Conservation (phyloP, 345 rosid species). For the Excoecaria cochinchinensis region DNA sequence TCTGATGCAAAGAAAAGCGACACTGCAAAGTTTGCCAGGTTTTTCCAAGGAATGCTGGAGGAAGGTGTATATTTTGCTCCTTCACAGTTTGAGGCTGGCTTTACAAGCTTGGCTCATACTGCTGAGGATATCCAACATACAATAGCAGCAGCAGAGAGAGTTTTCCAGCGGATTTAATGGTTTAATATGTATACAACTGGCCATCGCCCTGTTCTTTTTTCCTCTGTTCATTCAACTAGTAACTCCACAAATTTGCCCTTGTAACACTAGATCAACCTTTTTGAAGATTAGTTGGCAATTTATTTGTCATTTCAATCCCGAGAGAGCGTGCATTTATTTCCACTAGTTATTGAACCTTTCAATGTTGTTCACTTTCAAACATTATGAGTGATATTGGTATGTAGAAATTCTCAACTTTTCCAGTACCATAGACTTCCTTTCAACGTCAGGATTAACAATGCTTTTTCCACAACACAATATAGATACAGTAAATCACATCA, state of each 20-base stretch:
- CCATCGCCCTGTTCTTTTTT: too few relatives aligned
- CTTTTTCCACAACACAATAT: background rate
- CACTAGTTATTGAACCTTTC: background rate
- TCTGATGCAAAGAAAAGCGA: slow-evolving; percentile 85
- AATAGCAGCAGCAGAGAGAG: slow-evolving; percentile 76
- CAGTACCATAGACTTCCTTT: too few relatives aligned
- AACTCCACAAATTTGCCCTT: background rate
- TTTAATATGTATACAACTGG: background rate
- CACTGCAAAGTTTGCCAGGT: slow-evolving; percentile 66
- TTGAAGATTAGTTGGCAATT: slow-evolving; percentile 11
- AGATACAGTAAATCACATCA: background rate
- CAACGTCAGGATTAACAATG: background rate
- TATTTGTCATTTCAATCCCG: background rate
- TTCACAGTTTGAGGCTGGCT: slow-evolving; percentile 96
- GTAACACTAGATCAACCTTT: slow-evolving; percentile 10
- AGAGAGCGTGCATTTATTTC: slow-evolving; percentile 12
- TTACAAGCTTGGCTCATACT: slow-evolving; percentile 89
- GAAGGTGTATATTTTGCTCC: slow-evolving; percentile 98
- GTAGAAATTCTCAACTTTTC: background rate
- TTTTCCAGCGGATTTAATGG: slow-evolving; percentile 55
- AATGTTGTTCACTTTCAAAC: background rate
- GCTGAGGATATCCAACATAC: slow-evolving; percentile 70
- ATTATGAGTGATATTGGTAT: background rate
- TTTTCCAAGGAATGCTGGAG: slow-evolving; percentile 76
- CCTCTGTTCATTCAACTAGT: background rate